Conservation (phyloP, 352 stramenopile genomes). For the Detonula confervacea region DNA sequence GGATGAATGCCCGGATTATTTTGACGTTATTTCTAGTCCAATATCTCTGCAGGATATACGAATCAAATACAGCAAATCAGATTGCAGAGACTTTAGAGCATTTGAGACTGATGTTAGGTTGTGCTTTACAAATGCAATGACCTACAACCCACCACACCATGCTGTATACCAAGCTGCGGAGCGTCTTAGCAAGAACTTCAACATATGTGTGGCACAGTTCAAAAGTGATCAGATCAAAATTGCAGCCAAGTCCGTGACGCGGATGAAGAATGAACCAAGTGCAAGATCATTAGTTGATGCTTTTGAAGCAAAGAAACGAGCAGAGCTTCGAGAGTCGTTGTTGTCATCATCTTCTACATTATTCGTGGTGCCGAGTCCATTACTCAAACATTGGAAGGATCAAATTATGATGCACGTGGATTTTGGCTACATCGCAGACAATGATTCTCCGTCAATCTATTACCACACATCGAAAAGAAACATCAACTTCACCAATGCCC, state of each 20-base stretch:
- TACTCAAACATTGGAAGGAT: conserved; percentile 86
- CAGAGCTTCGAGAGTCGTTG: conserved; percentile 58
- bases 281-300: conserved; percentile 59
- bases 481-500: background rate
- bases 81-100: conserved; percentile 42
- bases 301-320: conserved; percentile 48
- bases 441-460: conserved; percentile 57
- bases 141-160: conserved; percentile 55
- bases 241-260: conserved; percentile 58
- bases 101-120: conserved; percentile 44
- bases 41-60: conserved; percentile 63
- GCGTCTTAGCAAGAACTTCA: conserved; percentile 39
- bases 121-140: conserved; percentile 58
- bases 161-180: conserved; percentile 51
- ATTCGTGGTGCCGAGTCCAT: conserved; percentile 83
- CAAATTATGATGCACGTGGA: conserved; percentile 83
- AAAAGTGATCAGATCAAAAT: conserved; percentile 60
- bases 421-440: conserved; percentile 57
- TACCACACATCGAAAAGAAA: conserved; percentile 55
- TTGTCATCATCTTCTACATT: conserved; percentile 76
- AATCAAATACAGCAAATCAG: conserved; percentile 33
- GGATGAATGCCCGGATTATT: conserved; percentile 53
- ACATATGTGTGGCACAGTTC: conserved; percentile 48
- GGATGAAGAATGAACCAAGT: conserved; percentile 39
- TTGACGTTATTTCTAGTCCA: conserved; percentile 49